Evolutionary conservation across 2,329 filamentous ascomycete genomes (phyloP), one percentile per base, ranked within the genome.

Genomic region (Curvularia sp.): DNA sequence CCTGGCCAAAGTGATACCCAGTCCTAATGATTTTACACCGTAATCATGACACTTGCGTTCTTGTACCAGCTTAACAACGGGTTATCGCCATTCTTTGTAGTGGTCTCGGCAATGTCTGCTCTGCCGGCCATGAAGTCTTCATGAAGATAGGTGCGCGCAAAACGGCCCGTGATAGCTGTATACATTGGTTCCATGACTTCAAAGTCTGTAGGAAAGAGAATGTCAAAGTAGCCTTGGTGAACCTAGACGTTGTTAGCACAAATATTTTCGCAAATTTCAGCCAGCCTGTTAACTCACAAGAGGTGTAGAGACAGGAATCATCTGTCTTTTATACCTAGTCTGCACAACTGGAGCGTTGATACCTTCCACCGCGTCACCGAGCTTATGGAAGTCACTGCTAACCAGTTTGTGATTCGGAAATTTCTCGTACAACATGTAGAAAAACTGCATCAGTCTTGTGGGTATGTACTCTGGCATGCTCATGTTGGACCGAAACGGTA

Each of bases 151-250:
- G 96, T 91, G 50, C 90, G 86, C 2, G 93, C 97, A 69, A 98
- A 82, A 75, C 96, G 95, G 30, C 94, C 94, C 0, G 95, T 99
- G 69, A 98, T 87, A 60, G 92, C 92, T 55, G 92, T 89, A 80
- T 99, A 99, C 68, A 98, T 87, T 69, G 92, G 88, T 78, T 98
- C 93, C 78, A 95, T 89, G 66, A 96, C 89, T 62, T 86, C 84
- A 75, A 99, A 99, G 78, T 99, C 90, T 10, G 95, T 99, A 0
- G 95, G 95, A 80, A 99, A 99, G 74, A 99, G 88, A 70, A 99
- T 97, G 75, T 99, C 96, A 74, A 99, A 99, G 79, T 97, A 98
- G 45, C 95, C 96, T 80, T 99, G 96, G 76, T 98, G 93, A 47
- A 97, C 92, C 92, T 96, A 25, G 28, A 7, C 18, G 5, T 8